Percentiles rank a stretch among this genome's conserved stretches.
phyloP scores from a whole-genome alignment of 2,329 filamentous ascomycete species.

The Ilyonectria mors-panacis region DNA sequence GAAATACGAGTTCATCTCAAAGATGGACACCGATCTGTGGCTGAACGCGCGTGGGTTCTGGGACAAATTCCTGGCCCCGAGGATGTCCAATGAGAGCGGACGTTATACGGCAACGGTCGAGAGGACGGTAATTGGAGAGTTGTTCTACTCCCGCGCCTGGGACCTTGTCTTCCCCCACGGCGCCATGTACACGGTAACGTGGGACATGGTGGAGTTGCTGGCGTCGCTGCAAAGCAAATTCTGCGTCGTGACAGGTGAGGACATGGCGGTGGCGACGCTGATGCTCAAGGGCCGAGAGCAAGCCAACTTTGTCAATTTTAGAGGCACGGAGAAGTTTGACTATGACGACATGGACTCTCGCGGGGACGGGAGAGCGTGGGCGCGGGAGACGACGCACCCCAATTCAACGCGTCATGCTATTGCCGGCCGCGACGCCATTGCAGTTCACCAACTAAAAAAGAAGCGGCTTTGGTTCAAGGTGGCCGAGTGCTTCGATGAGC shows the following conservation, averaged over 20 bases:
- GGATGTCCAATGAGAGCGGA: slow-evolving; percentile 38
- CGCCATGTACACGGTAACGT: slow-evolving; percentile 53
- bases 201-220: slow-evolving; percentile 51
- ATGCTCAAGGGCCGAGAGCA: slow-evolving; percentile 46
- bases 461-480: slow-evolving; percentile 47
- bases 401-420: slow-evolving; percentile 46
- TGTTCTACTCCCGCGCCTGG: slow-evolving; percentile 45
- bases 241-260: slow-evolving; percentile 49
- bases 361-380: slow-evolving; percentile 49
- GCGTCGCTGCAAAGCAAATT: slow-evolving; percentile 44
- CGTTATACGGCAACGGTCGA: slow-evolving; percentile 31
- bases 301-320: slow-evolving; percentile 49
- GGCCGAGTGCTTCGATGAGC: slow-evolving; percentile 48
- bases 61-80: slow-evolving; percentile 47
- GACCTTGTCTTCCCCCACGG: slow-evolving; percentile 51
- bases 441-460: slow-evolving; percentile 49
- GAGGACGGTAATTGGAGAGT: slow-evolving; percentile 49
- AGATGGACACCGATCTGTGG: slow-evolving; percentile 53
- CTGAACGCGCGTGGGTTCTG: slow-evolving; percentile 52
- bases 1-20: slow-evolving; percentile 51
- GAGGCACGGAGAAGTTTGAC: slow-evolving; percentile 50
- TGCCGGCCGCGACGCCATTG: slow-evolving; percentile 40
- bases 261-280: slow-evolving; percentile 49
- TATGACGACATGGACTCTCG: slow-evolving; percentile 48
- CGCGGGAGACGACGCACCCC: slow-evolving; percentile 44